Conservation (phyloP, 192 early-diverging fungal genomes). For the Rhizophagus prolifer region DNA sequence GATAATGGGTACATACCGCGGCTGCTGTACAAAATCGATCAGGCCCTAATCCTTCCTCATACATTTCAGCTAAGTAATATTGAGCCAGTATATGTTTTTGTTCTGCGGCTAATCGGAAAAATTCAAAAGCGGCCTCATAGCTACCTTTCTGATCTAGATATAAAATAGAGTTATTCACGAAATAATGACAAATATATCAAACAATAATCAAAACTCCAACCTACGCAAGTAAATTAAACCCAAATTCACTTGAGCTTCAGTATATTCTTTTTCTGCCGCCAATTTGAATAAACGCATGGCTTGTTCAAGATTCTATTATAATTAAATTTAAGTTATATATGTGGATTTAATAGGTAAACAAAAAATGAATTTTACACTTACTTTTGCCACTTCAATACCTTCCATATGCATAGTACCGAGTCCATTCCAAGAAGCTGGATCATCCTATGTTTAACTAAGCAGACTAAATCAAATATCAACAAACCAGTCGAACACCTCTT, state of each 20-base stretch:
- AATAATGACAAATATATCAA: background rate
- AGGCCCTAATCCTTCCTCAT: conserved; percentile 51
- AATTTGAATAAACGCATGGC: conserved; percentile 66
- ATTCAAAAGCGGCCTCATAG: conserved; percentile 45
- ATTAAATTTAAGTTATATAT: background rate
- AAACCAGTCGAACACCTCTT: conserved; percentile 57
- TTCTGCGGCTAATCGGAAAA: conserved; percentile 59
- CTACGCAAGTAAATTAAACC: conserved; percentile 42
- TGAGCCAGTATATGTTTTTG: conserved; percentile 68
- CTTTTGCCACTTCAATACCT: conserved; percentile 40
- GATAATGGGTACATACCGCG: conserved; percentile 43
- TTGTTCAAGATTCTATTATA: conserved; percentile 46
- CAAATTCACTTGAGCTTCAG: conserved; percentile 79
- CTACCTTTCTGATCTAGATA: conserved; percentile 33
- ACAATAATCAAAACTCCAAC: conserved; percentile 11
- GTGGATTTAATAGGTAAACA: background rate
- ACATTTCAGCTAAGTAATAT: conserved; percentile 78
- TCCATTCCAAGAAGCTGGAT: conserved; percentile 67
- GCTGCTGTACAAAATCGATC: conserved; percentile 67
- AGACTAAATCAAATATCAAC: conserved; percentile 14
- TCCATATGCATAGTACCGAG: conserved; percentile 81
- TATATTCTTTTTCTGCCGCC: conserved; percentile 67
- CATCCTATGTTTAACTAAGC: too few species aligned
- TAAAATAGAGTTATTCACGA: background rate
- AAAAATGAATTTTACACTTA: background rate